Evolutionary conservation across 352 stramenopile genomes (phyloP).

Genomic region (Globisporangium paddicum): DNA sequence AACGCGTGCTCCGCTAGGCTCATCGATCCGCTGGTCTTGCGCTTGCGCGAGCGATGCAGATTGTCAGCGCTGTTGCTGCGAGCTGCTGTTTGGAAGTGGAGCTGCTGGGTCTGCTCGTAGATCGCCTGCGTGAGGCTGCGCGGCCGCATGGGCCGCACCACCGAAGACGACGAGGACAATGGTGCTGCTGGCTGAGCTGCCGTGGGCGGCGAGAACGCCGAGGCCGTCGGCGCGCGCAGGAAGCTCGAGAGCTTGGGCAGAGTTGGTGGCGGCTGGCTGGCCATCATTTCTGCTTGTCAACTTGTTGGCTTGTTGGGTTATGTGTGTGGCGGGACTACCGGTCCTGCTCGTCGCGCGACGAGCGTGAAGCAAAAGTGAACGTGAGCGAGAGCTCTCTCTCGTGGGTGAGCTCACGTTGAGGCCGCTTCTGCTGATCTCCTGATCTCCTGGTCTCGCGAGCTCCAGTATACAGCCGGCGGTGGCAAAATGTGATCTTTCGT

Average conservation of each 20-base stretch:
- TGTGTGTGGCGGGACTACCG: not conserved
- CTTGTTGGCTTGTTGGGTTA: not conserved
- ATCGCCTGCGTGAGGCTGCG: not conserved
- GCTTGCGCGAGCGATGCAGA: conserved; percentile 3
- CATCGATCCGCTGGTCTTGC: not conserved
- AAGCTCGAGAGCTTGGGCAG: conserved; percentile 27
- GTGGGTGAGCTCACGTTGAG: not conserved
- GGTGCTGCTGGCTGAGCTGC: not conserved
- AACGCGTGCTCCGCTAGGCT: not conserved
- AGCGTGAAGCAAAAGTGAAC: not conserved
- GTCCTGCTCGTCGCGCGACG: not conserved
- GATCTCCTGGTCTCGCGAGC: not conserved
- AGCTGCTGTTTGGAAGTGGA: not conserved
- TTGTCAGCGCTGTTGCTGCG: not conserved
- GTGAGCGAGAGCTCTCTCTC: not conserved
- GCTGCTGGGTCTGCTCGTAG: conserved; percentile 1
- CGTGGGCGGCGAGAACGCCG: not conserved
- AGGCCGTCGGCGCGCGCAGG: conserved; percentile 13
- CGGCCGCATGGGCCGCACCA: not conserved
- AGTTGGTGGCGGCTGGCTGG: not conserved
- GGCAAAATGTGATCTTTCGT: not conserved
- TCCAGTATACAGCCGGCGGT: conserved; percentile 1
- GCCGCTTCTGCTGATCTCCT: too few species aligned
- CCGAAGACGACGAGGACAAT: not conserved
- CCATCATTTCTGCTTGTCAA: conserved; percentile 1